A percentile compares a stretch with the other conserved stretches of the same genome.
These are phyloP conservation scores for Venturia effusa DNA, from an alignment of 2,329 filamentous ascomycete species.

Conservation along the genomic window DNA sequence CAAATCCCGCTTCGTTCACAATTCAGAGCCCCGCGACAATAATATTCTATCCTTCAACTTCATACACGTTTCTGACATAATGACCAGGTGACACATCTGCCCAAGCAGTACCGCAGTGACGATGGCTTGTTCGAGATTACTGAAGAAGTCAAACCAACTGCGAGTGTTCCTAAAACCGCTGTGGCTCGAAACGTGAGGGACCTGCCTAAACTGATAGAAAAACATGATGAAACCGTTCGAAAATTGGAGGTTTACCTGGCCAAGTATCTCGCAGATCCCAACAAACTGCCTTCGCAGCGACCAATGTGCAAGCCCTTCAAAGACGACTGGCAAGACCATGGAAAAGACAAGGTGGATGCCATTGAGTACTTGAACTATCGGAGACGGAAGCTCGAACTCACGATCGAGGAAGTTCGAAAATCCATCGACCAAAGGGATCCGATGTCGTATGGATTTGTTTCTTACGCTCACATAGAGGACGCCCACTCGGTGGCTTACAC, in stretches of 20 bases:
- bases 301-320: slow-evolving; percentile 73
- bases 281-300: slow-evolving; percentile 49
- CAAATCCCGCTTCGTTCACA: neutral
- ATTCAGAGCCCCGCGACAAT: neutral
- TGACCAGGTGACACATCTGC: slow-evolving; percentile 12
- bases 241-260: slow-evolving; percentile 74
- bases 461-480: slow-evolving; percentile 77
- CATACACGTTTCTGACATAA: neutral
- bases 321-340: slow-evolving; percentile 59
- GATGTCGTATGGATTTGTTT: slow-evolving; percentile 71
- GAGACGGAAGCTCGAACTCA: slow-evolving; percentile 71
- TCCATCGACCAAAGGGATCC: slow-evolving; percentile 47
- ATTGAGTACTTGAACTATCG: slow-evolving; percentile 86
- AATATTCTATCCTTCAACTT: too few relatives aligned
- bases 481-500: slow-evolving; percentile 80
- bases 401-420: slow-evolving; percentile 73
- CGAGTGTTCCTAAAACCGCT: slow-evolving; percentile 68
- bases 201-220: slow-evolving; percentile 72
- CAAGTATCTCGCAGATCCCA: slow-evolving; percentile 47
- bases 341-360: slow-evolving; percentile 72
- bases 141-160: slow-evolving; percentile 67
- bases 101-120: slow-evolving; percentile 53
- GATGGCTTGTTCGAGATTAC: slow-evolving; percentile 80
- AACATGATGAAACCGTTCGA: slow-evolving; percentile 72
- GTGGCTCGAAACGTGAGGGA: slow-evolving; percentile 89